Base-by-base conservation (phyloP, 2,329 filamentous ascomycete species). In the Fusarium hostae region DNA sequence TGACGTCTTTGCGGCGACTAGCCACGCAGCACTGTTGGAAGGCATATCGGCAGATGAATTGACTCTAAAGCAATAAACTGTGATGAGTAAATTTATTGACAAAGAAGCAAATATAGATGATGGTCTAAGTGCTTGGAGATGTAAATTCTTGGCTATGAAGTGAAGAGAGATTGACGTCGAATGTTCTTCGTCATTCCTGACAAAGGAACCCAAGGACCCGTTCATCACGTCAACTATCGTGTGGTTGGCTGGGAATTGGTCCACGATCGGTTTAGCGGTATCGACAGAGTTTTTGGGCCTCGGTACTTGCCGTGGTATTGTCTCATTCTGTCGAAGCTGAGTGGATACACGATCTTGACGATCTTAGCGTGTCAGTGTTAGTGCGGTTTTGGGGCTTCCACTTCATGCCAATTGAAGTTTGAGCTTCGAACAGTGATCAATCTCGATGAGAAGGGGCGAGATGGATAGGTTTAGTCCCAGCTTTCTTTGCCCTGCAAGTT, bases 261-360 rank as follows among this genome's bases (percentile, higher is more conserved):
- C 63, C 65, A 22, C 15, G 63, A 68, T 51, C 20, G 63, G 65
- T 63, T 45, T 68, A 68, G 65, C 65, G 63, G 63, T 67, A 35
- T 51, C 30, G 10, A 6, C 12, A 52, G 34, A 47, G 40, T 52
- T 61, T 51, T 39, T 47, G 15, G 40, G 26, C 60, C 44, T 51
- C 39, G 51, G 63, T 26, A 45, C 13, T 39, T 56, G 34, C 18
- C 41, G 28, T 20, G 24, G 7, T 30, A 28, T 32, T 32, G 28
- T 59, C 52, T 62, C 15, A 7, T 35, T 41, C 15, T 34, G 43
- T 2, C 1, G 6, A 32, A 13, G 32, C 6, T 15, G 13, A 44
- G 50, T 60, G 58, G 50, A 57, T 57, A 60, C 50, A 35, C 20
- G 4, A 52, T 34, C 28, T n/a, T 7, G 24, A 24, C 32, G 55